A percentile compares a stretch with the other conserved stretches of the same genome.
Evolutionary conservation across 1,284 basidiomycete species (phyloP).

Genomic region (Leccinum ponderosum): DNA sequence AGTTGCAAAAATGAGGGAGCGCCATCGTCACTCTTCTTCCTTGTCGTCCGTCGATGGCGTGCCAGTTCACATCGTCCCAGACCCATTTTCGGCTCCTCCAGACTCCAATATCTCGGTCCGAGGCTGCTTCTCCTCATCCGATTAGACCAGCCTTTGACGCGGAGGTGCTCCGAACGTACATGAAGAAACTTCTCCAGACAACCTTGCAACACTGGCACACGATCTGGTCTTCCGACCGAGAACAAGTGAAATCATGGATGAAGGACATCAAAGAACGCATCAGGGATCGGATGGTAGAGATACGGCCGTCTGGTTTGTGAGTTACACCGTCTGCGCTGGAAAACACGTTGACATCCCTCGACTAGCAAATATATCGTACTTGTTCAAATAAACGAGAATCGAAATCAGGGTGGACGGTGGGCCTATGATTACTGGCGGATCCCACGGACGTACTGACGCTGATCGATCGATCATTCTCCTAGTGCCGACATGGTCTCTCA

Average conservation of each 20-base stretch:
- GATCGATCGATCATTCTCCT: conserved; percentile 4
- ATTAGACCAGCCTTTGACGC: conserved; percentile 61
- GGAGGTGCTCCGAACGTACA: conserved; percentile 70
- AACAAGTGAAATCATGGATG: conserved; percentile 71
- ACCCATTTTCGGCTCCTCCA: conserved; percentile 19
- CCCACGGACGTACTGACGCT: conserved; percentile 7
- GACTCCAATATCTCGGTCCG: conserved; percentile 35
- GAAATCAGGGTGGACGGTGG: conserved; percentile 79
- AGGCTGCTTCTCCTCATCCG: conserved; percentile 32
- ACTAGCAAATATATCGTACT: conserved; percentile 79
- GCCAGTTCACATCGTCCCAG: conserved; percentile 6
- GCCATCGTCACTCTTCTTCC: conserved; percentile 22
- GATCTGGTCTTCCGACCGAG: conserved; percentile 68
- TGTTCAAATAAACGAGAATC: conserved; percentile 79
- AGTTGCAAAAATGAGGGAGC: neutral
- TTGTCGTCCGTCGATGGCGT: conserved; percentile 11
- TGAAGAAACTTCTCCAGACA: conserved; percentile 72
- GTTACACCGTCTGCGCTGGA: conserved; percentile 30
- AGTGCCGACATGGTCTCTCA: conserved; percentile 42
- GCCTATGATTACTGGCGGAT: conserved; percentile 4
- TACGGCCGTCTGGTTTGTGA: conserved; percentile 77
- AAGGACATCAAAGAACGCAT: conserved; percentile 80
- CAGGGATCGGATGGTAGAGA: conserved; percentile 80
- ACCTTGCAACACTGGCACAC: conserved; percentile 63
- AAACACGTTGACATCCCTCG: conserved; percentile 19